A percentile compares a stretch with the other conserved stretches of the same genome.
Conservation (phyloP, 108 stramenopile genomes). For the Fistulifera pelliculosa region DNA sequence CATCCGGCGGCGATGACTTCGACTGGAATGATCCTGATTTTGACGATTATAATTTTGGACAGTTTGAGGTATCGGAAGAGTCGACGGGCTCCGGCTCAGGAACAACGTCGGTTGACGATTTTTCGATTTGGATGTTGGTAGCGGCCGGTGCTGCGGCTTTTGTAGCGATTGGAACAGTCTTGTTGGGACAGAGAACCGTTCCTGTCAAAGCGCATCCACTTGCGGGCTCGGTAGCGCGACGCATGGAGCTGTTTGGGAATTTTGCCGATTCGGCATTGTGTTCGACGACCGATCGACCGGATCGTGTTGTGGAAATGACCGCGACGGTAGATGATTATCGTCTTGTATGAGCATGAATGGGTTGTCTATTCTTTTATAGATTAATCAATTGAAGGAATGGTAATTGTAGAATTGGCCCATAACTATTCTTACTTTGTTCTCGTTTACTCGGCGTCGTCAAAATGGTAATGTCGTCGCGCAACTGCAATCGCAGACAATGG, state of each 20-base stretch:
- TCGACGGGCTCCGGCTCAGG: too few relatives aligned
- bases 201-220: neutral
- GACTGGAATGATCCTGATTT: slow-evolving; percentile 5
- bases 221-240: neutral
- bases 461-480: too few relatives aligned
- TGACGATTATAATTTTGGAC: too few relatives aligned
- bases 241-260: slow-evolving; percentile 1
- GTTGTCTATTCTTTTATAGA: too few relatives aligned
- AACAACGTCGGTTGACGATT: too few relatives aligned
- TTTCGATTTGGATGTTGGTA: neutral
- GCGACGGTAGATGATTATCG: neutral
- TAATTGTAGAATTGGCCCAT: too few relatives aligned
- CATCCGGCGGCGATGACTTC: slow-evolving; percentile 3
- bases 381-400: too few relatives aligned
- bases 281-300: neutral
- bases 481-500: too few relatives aligned
- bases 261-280: neutral
- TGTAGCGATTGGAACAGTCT: neutral
- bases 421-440: too few relatives aligned
- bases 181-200: neutral
- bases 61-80: too few relatives aligned
- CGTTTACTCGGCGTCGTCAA: too few relatives aligned
- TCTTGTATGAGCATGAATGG: too few relatives aligned
- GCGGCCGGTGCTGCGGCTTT: neutral
- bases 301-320: neutral